Evolutionary conservation across 164 flowering plant genomes (phyloP).

Genomic region (Umbellularia californica): DNA sequence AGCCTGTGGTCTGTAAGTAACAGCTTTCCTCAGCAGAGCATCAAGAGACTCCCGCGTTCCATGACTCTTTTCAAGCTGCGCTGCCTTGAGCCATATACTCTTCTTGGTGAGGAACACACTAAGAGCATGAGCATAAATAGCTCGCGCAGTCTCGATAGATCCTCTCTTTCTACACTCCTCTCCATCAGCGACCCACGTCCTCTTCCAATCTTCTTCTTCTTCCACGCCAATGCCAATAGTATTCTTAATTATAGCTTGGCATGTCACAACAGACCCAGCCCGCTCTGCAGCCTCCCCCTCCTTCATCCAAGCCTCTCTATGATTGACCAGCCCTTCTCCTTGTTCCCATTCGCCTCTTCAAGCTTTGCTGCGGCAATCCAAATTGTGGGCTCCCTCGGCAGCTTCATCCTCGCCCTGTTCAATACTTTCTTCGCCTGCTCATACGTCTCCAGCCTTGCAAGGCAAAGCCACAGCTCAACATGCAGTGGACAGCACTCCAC

Average conservation of each 20-base stretch:
- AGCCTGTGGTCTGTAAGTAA: constrained; percentile 81
- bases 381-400: constrained; percentile 79
- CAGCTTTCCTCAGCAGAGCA: constrained; percentile 78
- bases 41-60: constrained; percentile 93
- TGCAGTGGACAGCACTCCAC: constrained; percentile 93
- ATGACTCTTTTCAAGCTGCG: constrained; percentile 88
- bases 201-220: constrained; percentile 86
- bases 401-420: constrained; percentile 72
- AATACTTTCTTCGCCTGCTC: constrained; percentile 77
- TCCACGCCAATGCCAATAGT: constrained; percentile 89
- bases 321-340: constrained; percentile 69
- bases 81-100: constrained; percentile 95
- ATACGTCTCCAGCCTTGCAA: constrained; percentile 82
- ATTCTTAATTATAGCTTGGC: constrained; percentile 71
- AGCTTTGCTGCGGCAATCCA: constrained; percentile 96
- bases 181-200: constrained; percentile 98
- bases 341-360: constrained; percentile 90
- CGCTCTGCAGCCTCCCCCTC: constrained; percentile 95
- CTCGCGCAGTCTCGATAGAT: constrained; percentile 90
- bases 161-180: constrained; percentile 92
- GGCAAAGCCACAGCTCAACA: constrained; percentile 95
- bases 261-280: constrained; percentile 80
- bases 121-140: constrained; percentile 88
- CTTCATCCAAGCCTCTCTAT: constrained; percentile 88
- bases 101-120: constrained; percentile 82